Conservation (phyloP, 208 protist genomes). For the Vickermania ingenoplastis region DNA sequence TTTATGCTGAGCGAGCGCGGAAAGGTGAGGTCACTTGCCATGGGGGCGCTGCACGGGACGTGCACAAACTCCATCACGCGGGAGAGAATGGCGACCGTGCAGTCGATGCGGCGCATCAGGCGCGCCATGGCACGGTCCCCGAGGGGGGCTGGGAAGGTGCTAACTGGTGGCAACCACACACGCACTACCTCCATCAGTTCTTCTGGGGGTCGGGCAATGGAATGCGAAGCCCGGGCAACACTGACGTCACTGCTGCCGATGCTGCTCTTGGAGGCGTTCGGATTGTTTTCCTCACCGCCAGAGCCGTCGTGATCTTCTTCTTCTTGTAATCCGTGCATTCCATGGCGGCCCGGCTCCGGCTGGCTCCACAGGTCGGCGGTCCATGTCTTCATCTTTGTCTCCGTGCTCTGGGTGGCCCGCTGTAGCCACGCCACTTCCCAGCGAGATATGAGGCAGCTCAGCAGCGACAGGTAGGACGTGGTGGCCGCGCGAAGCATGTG, state of each 20-base stretch:
- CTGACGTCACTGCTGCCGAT: no score
- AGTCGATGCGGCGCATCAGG: not conserved
- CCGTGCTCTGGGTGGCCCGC: not conserved
- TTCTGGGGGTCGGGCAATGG: not conserved
- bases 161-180: not conserved
- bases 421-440: not conserved
- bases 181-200: not conserved
- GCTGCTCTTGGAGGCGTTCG: no score
- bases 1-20: not conserved
- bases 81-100: not conserved
- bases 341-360: not conserved
- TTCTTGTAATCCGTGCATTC: no score
- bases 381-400: not conserved
- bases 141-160: not conserved
- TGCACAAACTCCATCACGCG: not conserved
- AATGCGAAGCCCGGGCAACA: no score
- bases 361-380: not conserved
- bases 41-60: not conserved
- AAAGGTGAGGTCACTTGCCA: not conserved
- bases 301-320: no score
- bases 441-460: not conserved
- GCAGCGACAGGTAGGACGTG: not conserved
- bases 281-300: no score
- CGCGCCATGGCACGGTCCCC: not conserved
- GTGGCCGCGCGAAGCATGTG: not conserved